Conservation (phyloP, 78 protist species). For the Tieghemostelium lacteum region DNA sequence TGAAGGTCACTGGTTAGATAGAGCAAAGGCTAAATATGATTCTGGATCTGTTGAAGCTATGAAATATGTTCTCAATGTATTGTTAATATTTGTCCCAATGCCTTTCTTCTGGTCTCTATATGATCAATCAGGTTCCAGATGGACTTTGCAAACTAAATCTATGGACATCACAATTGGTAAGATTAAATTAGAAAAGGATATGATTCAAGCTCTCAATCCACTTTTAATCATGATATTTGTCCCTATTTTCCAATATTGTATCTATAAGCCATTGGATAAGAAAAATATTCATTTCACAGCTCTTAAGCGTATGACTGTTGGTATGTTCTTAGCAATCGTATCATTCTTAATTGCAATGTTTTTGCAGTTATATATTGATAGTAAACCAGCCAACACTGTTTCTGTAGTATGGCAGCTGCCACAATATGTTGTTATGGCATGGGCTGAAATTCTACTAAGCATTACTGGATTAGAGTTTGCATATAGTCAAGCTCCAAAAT, state of each 20-base stretch:
- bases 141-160: conserved; percentile 64
- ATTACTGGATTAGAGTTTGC: conserved; percentile 87
- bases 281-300: conserved; percentile 37
- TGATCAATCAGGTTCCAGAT: conserved; percentile 77
- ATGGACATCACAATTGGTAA: conserved; percentile 71
- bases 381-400: neutral
- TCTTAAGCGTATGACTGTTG: conserved; percentile 74
- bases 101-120: conserved; percentile 87
- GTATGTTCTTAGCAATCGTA: conserved; percentile 71
- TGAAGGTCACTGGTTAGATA: conserved; percentile 33
- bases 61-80: conserved; percentile 15
- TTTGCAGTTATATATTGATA: conserved; percentile 75
- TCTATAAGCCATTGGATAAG: conserved; percentile 70
- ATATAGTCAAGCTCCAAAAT: conserved; percentile 85
- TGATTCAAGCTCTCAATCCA: conserved; percentile 81
- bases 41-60: conserved; percentile 28
- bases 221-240: conserved; percentile 81
- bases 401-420: conserved; percentile 48
- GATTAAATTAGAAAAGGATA: conserved; percentile 64
- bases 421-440: conserved; percentile 75
- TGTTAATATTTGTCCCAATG: conserved; percentile 57
- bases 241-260: conserved; percentile 77
- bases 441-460: conserved; percentile 83
- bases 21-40: conserved; percentile 26
- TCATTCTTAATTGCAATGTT: conserved; percentile 77